Evolutionary conservation across 768 basidiomycete genomes (phyloP).

Genomic region (Pulveroboletus sp.): DNA sequence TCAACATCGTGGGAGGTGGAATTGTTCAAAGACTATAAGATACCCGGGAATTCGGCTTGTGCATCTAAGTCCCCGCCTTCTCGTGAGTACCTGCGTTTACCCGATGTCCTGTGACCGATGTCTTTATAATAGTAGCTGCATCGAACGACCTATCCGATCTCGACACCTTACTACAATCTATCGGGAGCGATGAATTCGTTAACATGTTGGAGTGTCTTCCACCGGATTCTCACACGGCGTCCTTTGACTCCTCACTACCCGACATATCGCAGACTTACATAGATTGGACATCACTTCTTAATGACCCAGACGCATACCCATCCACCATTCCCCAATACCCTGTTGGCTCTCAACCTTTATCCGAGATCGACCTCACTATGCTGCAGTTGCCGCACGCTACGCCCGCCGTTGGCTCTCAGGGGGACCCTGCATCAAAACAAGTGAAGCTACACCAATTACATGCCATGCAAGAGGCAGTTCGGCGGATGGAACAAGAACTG

Average conservation of each 20-base stretch:
- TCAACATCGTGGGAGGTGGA: conserved; percentile 32
- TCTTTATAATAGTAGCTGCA: neutral
- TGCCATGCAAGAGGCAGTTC: conserved; percentile 33
- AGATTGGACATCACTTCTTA: conserved; percentile 19
- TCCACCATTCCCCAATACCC: conserved; percentile 1
- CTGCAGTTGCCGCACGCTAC: conserved; percentile 18
- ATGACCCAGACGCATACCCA: neutral
- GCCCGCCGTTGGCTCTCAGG: neutral
- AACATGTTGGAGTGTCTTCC: neutral
- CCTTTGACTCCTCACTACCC: neutral
- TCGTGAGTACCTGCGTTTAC: conserved; percentile 4
- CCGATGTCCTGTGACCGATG: neutral
- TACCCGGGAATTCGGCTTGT: conserved; percentile 7
- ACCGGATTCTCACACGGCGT: neutral
- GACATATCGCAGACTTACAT: neutral
- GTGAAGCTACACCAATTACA: conserved; percentile 20
- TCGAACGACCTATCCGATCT: conserved; percentile 1
- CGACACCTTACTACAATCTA: conserved; percentile 8
- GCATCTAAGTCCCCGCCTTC: neutral
- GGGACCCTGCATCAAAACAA: conserved; percentile 6
- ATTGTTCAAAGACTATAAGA: conserved; percentile 29
- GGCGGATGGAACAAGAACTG: conserved; percentile 34
- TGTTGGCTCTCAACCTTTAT: conserved; percentile 4
- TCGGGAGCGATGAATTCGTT: neutral
- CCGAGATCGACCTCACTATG: conserved; percentile 26